Evolutionary conservation across 495 filamentous ascomycete species (phyloP), one percentile per base, ranked within the genome.

Genomic region (Aspergillus bridgeri): DNA sequence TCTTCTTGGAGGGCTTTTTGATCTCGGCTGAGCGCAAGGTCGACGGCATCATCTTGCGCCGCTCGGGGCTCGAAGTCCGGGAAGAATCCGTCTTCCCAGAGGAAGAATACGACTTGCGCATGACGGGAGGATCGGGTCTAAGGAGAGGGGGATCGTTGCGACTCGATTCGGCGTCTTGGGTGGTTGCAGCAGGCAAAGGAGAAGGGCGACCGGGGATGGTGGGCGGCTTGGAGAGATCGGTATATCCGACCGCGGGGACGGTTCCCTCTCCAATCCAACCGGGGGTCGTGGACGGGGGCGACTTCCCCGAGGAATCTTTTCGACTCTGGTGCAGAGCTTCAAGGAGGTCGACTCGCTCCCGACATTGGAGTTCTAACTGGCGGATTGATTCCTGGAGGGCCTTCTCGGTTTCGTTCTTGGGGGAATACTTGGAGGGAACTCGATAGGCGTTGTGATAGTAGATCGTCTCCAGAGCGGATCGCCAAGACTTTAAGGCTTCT

Each of bases 401-500:
- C 57, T 83, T 88, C 63, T 98, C 95, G 1, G 92, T 95, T 73
- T 96, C 92, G 53, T 84, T 85, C 61, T 84, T 86, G 17, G 91
- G 89, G 6, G 79, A 79, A 66, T 89, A 91, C 60, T 77, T 85
- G 29, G 84, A 76, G 49, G 86, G 83, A 29, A 89, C 76, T 50
- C 85, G 84, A 72, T 86, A 89, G 54, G 89, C 84, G 73, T 94
- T 89, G 73, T 92, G 87, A 64, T 92, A 89, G 66, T 91, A 89
- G 57, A 98, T 94, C 51, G 93, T 90, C 60, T 95, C 89, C 49
- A 98, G 87, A 46, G 92, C 92, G 54, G 86, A 86, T 64, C 85
- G 90, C 94, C 94, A 98, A 65, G 90, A 92, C 63, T 89, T 83
- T 63, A 98, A 83, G 42, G 94, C 94, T 77, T 98, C 94, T 52